Evolutionary conservation across 2,329 filamentous ascomycete genomes (phyloP).

Genomic region (Balansia obtecta): DNA sequence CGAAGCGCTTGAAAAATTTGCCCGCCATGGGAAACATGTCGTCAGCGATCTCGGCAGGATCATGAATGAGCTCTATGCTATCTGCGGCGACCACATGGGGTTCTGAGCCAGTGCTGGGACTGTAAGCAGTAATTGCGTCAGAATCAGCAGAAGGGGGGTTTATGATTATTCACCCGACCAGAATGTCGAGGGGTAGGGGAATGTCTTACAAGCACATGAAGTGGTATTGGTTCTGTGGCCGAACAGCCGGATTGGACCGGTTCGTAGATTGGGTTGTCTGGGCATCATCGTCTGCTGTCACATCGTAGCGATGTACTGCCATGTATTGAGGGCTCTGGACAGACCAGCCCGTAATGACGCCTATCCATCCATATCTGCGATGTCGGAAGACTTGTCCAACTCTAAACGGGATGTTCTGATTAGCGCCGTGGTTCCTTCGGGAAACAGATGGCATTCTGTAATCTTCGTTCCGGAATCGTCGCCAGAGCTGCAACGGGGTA

Average conservation of each 20-base stretch:
- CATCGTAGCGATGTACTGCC: slow-evolving; percentile 14
- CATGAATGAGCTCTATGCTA: slow-evolving; percentile 56
- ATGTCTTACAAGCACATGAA: slow-evolving; percentile 63
- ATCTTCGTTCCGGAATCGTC: slow-evolving; percentile 32
- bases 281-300: slow-evolving; percentile 15
- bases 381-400: slow-evolving; percentile 82
- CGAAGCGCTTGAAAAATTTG: slow-evolving; percentile 80
- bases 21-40: slow-evolving; percentile 60
- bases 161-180: no score
- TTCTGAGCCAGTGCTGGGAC: slow-evolving; percentile 21
- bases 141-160: background rate
- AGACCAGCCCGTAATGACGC: slow-evolving; percentile 83
- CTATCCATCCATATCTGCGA: slow-evolving; percentile 64
- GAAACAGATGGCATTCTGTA: slow-evolving; percentile 23
- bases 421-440: slow-evolving; percentile 15
- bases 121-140: slow-evolving; percentile 6
- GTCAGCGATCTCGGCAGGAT: slow-evolving; percentile 34
- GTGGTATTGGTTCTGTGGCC: slow-evolving; percentile 46
- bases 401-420: slow-evolving; percentile 33
- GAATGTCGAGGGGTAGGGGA: background rate
- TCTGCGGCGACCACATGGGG: slow-evolving; percentile 45
- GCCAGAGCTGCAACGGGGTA: slow-evolving; percentile 19
- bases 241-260: slow-evolving; percentile 7
- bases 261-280: slow-evolving; percentile 14
- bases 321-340: slow-evolving; percentile 25